These are phyloP conservation scores for Beauveria sp. DNA, from an alignment of 2,329 filamentous ascomycete species.

Conservation along the genomic window DNA sequence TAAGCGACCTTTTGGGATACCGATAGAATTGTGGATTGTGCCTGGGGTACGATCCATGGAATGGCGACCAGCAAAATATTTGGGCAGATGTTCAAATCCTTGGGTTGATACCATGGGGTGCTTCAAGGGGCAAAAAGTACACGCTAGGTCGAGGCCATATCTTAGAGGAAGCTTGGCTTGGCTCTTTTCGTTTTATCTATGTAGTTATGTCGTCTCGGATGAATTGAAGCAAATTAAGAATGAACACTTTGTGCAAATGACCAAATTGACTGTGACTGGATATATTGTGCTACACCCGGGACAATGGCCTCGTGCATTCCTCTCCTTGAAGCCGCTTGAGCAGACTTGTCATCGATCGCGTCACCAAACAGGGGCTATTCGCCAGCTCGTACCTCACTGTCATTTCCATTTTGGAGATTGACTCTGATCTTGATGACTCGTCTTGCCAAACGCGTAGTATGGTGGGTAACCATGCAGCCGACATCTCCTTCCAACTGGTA, in stretches of 20 bases:
- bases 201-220: conserved; percentile 36
- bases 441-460: no score
- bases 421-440: no score
- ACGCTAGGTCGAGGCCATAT: conserved; percentile 29
- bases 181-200: conserved; percentile 29
- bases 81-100: conserved; percentile 21
- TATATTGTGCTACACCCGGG: no score
- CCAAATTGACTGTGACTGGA: no score
- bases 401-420: no score
- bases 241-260: conserved; percentile 11
- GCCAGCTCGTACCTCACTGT: no score
- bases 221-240: conserved; percentile 31
- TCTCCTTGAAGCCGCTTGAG: background rate
- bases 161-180: conserved; percentile 28
- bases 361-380: no score
- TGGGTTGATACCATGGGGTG: conserved; percentile 18
- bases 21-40: conserved; percentile 38
- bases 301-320: no score
- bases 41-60: conserved; percentile 35
- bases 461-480: no score
- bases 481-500: no score
- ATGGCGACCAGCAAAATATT: conserved; percentile 28
- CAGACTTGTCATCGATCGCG: no score
- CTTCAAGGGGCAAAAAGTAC: conserved; percentile 23
- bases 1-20: conserved; percentile 49